These are phyloP conservation scores for Malania oleifera DNA, from an alignment of 164 flowering plant genomes.

Conservation along the genomic window DNA sequence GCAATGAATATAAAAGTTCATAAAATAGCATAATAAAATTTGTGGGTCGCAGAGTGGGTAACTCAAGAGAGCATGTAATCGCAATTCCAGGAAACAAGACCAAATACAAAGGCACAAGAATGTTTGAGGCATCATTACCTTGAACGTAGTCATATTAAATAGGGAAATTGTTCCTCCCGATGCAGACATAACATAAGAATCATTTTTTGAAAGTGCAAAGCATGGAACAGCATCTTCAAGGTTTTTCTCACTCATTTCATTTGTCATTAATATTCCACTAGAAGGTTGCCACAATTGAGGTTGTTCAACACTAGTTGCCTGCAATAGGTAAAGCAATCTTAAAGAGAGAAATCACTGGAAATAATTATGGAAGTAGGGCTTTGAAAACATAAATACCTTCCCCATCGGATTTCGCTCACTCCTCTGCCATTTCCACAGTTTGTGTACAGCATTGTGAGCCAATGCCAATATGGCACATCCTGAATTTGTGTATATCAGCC, in stretches of 20 bases:
- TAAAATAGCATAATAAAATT: no score
- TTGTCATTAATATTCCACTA: conserved; percentile 32
- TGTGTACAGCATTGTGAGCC: conserved; percentile 25
- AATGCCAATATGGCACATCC: conserved; percentile 30
- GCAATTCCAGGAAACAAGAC: no score
- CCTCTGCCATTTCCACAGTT: conserved; percentile 32
- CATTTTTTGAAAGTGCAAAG: conserved; percentile 33
- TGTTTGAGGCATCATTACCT: conserved; percentile 11
- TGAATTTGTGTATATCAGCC: conserved; percentile 30
- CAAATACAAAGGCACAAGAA: neutral
- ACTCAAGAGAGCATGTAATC: no score
- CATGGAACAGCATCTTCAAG: conserved; percentile 33
- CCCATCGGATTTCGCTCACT: conserved; percentile 23
- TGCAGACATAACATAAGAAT: conserved; percentile 33
- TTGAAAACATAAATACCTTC: conserved; percentile 19
- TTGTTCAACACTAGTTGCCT: conserved; percentile 29
- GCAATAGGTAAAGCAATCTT: neutral
- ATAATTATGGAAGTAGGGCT: neutral
- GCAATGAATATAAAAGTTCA: no score
- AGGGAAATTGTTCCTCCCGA: conserved; percentile 29
- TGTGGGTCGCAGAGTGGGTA: no score
- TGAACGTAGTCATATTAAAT: conserved; percentile 31
- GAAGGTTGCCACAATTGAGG: conserved; percentile 31
- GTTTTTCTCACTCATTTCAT: conserved; percentile 24
- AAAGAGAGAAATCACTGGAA: neutral